A percentile compares a stretch with the other conserved stretches of the same genome.
These are phyloP conservation scores for Phytophthora sansomeana DNA, from an alignment of 352 stramenopile genomes.

Conservation along the genomic window DNA sequence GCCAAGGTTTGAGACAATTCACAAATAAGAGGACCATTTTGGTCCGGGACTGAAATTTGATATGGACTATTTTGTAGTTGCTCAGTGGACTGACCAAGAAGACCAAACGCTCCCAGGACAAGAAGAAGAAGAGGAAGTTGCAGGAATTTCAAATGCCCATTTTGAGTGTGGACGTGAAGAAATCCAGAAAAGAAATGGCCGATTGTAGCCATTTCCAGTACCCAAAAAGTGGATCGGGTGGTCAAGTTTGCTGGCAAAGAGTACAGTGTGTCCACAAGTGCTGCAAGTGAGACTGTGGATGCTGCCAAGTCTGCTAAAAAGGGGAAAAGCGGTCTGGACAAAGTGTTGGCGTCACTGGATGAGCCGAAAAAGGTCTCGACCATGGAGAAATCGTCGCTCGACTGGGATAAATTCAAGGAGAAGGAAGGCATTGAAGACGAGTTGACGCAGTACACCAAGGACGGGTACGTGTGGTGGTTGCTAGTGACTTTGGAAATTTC, in stretches of 20 bases:
- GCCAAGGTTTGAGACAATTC: constrained; percentile 44
- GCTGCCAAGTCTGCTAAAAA: not conserved
- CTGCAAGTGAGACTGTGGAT: not conserved
- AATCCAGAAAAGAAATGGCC: constrained; percentile 54
- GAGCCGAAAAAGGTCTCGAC: constrained; percentile 93
- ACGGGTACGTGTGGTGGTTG: constrained; percentile 62
- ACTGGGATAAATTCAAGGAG: constrained; percentile 97
- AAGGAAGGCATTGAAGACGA: constrained; percentile 93
- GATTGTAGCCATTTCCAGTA: constrained; percentile 15
- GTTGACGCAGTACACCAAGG: constrained; percentile 93
- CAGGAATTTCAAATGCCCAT: constrained; percentile 77
- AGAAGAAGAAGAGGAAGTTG: constrained; percentile 65
- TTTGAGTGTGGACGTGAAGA: constrained; percentile 74
- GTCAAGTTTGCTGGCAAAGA: constrained; percentile 89
- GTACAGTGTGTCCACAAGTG: constrained; percentile 56
- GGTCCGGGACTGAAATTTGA: not conserved
- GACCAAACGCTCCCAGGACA: constrained; percentile 18
- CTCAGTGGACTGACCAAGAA: constrained; percentile 53
- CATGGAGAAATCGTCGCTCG: constrained; percentile 94
- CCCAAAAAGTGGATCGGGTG: constrained; percentile 58
- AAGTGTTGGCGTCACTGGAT: constrained; percentile 87
- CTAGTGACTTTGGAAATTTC: not conserved
- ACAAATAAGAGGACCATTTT: not conserved
- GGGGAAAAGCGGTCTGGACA: constrained; percentile 69
- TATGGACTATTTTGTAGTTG: constrained; percentile 39